Percentiles rank a stretch among this genome's conserved stretches.
These are phyloP conservation scores for Hypoxylon sp. DNA, from an alignment of 2,329 filamentous ascomycete genomes.

Conservation along the genomic window DNA sequence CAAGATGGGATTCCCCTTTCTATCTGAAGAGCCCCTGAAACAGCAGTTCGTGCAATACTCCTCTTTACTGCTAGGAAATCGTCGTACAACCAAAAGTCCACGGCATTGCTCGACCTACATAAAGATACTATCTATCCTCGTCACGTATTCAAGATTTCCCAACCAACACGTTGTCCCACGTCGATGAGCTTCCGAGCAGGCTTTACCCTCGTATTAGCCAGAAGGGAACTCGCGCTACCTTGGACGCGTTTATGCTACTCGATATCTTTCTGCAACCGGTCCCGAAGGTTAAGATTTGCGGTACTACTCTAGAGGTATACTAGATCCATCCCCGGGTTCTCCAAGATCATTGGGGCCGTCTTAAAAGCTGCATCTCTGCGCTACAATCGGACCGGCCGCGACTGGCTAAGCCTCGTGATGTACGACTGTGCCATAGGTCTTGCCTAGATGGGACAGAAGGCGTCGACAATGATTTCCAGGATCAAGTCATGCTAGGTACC, in stretches of 20 bases:
- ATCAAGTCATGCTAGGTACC: constrained; percentile 22
- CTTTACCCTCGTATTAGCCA: background rate
- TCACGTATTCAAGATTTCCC: constrained; percentile 7
- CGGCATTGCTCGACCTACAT: background rate
- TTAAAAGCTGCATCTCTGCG: constrained; percentile 18
- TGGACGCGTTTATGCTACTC: constrained; percentile 9
- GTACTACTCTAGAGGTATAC: constrained; percentile 19
- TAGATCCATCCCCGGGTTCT: constrained; percentile 9
- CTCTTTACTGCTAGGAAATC: background rate
- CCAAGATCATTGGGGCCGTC: constrained; percentile 12
- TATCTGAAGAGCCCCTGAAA: constrained; percentile 30
- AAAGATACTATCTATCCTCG: constrained; percentile 1
- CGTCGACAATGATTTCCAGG: constrained; percentile 21
- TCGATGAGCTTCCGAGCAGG: constrained; percentile 1
- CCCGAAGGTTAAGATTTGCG: constrained; percentile 13
- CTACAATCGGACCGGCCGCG: constrained; percentile 42
- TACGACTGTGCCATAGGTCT: constrained; percentile 27
- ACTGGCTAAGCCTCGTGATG: constrained; percentile 33
- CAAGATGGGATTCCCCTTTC: constrained; percentile 11
- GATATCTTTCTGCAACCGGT: constrained; percentile 21
- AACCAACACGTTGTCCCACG: constrained; percentile 22
- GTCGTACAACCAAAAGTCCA: constrained; percentile 10
- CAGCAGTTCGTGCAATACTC: constrained; percentile 3
- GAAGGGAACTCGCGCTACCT: constrained; percentile 5
- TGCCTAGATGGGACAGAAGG: constrained; percentile 27